Evolutionary conservation across 1,284 basidiomycete genomes (phyloP).

Genomic region (Chondrostereum purpureum): DNA sequence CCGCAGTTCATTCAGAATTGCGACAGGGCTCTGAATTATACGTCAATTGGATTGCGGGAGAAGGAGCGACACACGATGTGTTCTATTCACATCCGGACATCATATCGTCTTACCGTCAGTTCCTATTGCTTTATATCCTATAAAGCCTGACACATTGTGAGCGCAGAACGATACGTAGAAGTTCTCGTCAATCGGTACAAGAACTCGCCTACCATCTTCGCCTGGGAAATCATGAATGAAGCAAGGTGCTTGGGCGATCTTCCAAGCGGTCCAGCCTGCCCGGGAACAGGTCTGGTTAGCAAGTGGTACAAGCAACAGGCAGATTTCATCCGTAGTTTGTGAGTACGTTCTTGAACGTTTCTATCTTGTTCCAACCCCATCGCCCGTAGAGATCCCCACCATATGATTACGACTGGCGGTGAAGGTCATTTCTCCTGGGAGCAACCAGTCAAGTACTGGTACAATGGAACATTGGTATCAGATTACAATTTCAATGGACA

Average conservation of each 20-base stretch:
- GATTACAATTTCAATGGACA: constrained; percentile 55
- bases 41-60: constrained; percentile 44
- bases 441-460: constrained; percentile 34
- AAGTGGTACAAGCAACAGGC: constrained; percentile 48
- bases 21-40: constrained; percentile 41
- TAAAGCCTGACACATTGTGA: neutral
- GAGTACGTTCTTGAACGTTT: constrained; percentile 17
- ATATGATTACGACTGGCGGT: constrained; percentile 52
- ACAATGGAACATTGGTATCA: constrained; percentile 33
- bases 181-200: constrained; percentile 52
- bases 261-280: constrained; percentile 37
- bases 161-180: constrained; percentile 48
- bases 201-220: constrained; percentile 43
- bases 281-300: constrained; percentile 37
- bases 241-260: constrained; percentile 50
- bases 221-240: constrained; percentile 57
- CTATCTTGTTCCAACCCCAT: neutral
- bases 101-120: constrained; percentile 43
- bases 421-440: constrained; percentile 53
- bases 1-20: neutral
- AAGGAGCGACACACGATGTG: constrained; percentile 37
- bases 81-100: constrained; percentile 47
- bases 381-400: constrained; percentile 39
- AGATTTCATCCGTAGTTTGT: constrained; percentile 45
- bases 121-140: neutral